phyloP scores from a whole-genome alignment of 1,139 yeast species.

The Lizanozyma gosingica region DNA sequence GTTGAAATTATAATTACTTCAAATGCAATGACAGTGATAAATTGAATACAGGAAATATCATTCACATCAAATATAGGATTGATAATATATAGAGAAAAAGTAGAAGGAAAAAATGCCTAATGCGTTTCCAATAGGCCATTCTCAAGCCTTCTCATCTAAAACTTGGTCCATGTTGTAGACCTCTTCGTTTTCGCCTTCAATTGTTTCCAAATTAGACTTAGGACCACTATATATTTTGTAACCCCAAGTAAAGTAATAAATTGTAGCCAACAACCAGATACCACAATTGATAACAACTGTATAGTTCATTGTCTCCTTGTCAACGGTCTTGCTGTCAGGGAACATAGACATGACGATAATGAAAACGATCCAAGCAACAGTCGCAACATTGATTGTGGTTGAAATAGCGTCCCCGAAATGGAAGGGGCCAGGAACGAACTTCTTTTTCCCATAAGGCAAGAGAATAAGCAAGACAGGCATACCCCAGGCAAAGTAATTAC shows the following conservation, averaged over 20 bases:
- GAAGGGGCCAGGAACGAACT: conserved; percentile 57
- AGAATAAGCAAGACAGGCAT: conserved; percentile 42
- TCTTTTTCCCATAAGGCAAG: conserved; percentile 33
- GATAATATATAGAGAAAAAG: no score
- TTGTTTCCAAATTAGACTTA: conserved; percentile 14
- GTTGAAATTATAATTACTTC: no score
- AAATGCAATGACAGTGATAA: no score
- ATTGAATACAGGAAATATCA: no score
- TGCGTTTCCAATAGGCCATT: no score
- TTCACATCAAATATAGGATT: no score
- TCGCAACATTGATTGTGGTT: conserved; percentile 27
- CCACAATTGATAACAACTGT: conserved; percentile 46
- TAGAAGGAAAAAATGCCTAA: no score
- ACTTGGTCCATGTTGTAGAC: background rate
- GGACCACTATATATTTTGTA: conserved; percentile 27
- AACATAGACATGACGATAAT: conserved; percentile 40
- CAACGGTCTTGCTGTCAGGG: conserved; percentile 29
- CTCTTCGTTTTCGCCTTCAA: background rate
- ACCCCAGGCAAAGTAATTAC: conserved; percentile 53
- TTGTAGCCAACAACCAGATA: conserved; percentile 17
- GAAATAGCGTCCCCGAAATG: conserved; percentile 45
- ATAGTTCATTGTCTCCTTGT: conserved; percentile 44
- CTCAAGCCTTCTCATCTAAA: background rate
- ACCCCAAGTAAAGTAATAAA: conserved; percentile 22
- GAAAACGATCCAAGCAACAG: conserved; percentile 22